These are phyloP conservation scores for Lentinula sp. DNA, from an alignment of 768 basidiomycete genomes.

Conservation along the genomic window DNA sequence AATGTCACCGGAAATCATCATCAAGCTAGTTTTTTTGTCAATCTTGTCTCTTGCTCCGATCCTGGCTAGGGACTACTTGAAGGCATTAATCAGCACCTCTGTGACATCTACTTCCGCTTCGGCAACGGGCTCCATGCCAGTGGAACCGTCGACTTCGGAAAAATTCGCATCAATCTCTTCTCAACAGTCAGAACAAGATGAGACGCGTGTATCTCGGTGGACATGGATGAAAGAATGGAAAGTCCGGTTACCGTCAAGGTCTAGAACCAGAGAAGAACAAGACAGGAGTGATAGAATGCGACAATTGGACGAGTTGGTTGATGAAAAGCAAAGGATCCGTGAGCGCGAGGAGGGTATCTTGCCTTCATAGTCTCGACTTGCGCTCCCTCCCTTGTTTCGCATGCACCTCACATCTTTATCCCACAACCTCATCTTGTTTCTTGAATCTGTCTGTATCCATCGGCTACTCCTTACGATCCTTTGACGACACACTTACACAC, in stretches of 20 bases:
- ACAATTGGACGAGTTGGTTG: conserved; percentile 1
- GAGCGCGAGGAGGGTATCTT: background rate
- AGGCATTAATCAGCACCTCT: conserved; percentile 1
- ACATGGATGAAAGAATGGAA: conserved; percentile 6
- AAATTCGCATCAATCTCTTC: background rate
- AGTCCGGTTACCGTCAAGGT: conserved; percentile 1
- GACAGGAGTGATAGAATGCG: conserved; percentile 2
- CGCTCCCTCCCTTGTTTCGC: background rate
- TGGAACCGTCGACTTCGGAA: background rate
- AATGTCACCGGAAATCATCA: conserved; percentile 73
- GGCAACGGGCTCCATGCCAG: background rate
- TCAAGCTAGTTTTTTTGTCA: conserved; percentile 80
- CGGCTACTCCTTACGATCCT: background rate
- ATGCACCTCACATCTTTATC: background rate
- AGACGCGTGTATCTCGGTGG: conserved; percentile 4
- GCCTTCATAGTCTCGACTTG: conserved; percentile 4
- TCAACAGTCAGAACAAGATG: background rate
- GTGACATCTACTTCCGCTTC: background rate
- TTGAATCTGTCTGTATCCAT: background rate
- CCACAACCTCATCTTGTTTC: background rate
- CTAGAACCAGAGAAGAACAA: conserved; percentile 1
- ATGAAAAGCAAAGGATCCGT: conserved; percentile 1
- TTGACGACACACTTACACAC: background rate
- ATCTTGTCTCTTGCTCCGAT: conserved; percentile 85
- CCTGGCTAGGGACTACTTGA: conserved; percentile 45